These are phyloP conservation scores for Osmozyma mogii DNA, from an alignment of 805 yeast genomes.

Conservation along the genomic window DNA sequence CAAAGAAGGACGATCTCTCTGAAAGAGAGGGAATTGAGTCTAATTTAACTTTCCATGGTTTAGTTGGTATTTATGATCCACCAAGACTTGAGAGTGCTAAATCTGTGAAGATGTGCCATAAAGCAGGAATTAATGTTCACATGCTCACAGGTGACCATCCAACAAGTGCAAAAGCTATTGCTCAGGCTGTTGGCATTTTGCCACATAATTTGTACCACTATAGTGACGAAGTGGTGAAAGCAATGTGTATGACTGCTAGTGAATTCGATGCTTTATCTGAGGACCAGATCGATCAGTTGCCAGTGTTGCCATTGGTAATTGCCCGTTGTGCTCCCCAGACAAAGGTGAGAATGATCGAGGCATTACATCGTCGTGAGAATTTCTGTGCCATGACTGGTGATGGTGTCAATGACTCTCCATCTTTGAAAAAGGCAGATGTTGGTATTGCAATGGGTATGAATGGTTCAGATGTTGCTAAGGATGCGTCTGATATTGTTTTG, in stretches of 20 bases:
- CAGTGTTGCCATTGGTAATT: slow-evolving; percentile 66
- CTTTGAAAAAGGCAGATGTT: slow-evolving; percentile 20
- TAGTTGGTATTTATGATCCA: slow-evolving; percentile 16
- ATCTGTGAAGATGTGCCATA: slow-evolving; percentile 14
- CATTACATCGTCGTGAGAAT: slow-evolving; percentile 38
- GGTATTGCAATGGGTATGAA: slow-evolving; percentile 24
- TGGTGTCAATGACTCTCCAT: slow-evolving; percentile 23
- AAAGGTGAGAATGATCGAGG: slow-evolving; percentile 75
- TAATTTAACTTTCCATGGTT: slow-evolving; percentile 12
- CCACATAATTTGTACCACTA: slow-evolving; percentile 40
- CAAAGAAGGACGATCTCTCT: slow-evolving; percentile 6
- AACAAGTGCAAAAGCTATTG: slow-evolving; percentile 15
- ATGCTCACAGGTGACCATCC: slow-evolving; percentile 18
- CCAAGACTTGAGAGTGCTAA: slow-evolving; percentile 14
- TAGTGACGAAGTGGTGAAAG: slow-evolving; percentile 21
- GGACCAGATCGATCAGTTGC: slow-evolving; percentile 50
- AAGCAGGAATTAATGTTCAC: slow-evolving; percentile 15
- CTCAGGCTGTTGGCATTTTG: slow-evolving; percentile 60
- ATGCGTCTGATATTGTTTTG: slow-evolving; percentile 20
- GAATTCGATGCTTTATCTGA: slow-evolving; percentile 61
- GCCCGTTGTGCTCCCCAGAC: slow-evolving; percentile 83
- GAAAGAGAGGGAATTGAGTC: slow-evolving; percentile 13
- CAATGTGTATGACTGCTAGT: slow-evolving; percentile 68
- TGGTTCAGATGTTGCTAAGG: slow-evolving; percentile 23
- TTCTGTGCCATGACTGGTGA: slow-evolving; percentile 71